Conservation (phyloP, 2,329 filamentous ascomycete genomes). For the Aspergillus caelatus region DNA sequence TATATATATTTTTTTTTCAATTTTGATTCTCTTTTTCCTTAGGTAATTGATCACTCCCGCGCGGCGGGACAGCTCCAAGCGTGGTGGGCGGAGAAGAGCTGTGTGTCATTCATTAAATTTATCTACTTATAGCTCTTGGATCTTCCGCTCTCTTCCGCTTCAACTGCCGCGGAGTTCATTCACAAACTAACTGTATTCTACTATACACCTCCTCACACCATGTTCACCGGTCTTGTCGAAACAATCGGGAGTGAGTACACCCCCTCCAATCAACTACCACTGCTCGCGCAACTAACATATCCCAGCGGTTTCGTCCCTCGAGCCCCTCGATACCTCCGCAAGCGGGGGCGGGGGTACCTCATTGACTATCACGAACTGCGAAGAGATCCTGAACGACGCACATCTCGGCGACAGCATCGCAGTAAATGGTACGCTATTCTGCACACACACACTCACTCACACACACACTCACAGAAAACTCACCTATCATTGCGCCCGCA, state of each 20-base stretch:
- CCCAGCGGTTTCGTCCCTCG: conserved; percentile 78
- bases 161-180: background rate
- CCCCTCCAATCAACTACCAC: conserved; percentile 9
- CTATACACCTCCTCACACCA: conserved; percentile 46
- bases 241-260: conserved; percentile 78
- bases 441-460: no score
- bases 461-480: no score
- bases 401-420: conserved; percentile 91
- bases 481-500: background rate
- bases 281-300: conserved; percentile 4
- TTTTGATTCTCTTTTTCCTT: background rate
- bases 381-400: conserved; percentile 78
- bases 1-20: background rate
- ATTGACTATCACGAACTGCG: conserved; percentile 77
- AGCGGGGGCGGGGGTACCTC: conserved; percentile 79
- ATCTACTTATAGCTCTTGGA: background rate
- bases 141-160: background rate
- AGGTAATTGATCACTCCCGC: background rate
- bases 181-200: background rate
- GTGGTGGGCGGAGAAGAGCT: background rate
- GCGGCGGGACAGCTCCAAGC: background rate
- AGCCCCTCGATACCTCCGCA: conserved; percentile 73
- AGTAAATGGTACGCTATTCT: conserved; percentile 69
- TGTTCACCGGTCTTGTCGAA: conserved; percentile 97
- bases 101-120: background rate